Evolutionary conservation across 2,329 filamentous ascomycete genomes (phyloP), one percentile per base, ranked within the genome.

Genomic region (Intubia oerlemansii): DNA sequence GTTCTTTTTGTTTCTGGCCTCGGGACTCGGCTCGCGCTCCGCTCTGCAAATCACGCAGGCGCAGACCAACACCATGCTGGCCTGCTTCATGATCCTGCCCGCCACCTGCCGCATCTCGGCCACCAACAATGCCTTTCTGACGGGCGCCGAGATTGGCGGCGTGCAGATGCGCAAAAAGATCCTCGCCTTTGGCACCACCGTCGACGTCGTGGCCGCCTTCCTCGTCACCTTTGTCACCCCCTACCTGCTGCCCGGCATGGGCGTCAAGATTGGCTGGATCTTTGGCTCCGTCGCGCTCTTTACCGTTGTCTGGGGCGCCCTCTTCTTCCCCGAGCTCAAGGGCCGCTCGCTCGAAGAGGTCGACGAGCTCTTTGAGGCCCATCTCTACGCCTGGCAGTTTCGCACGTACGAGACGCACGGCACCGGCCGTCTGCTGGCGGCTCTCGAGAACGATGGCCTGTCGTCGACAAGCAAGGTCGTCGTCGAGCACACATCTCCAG

Each of bases 181-280:
- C 14, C 25, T 35, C 25, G 30, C 27, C 10, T 30, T 32, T 18
- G 30, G 27, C 22, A 35, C 33, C 7, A 25, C 29, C 4, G 10
- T 16, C 18, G 30, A 34, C 16, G 33, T 35, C 5, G 3, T 35
- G 3, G 27, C 30, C 4, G 33, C 33, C 3, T 35, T 31, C 13
- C 18, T 32, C 12, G 30, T 35, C 5, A 30, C 30, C 5, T 35
- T 35, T 14, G 33, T 32, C 16, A 32, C 30, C 6, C 33, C 33
- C 4, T 35, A 35, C 24, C 25, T 35, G 12, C 22, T 35, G n/a
- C 33, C 33, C 5, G 20, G 20, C 17, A 30, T 35, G 33, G 30
- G 30, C 9, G 30, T 35, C 30, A 35, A 30, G 21, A 35, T 35
- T 16, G 33, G 33, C 20, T 32, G 33, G 30, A 35, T 32, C 14